Evolutionary conservation across 2,329 filamentous ascomycete genomes (phyloP), one percentile per base, ranked within the genome.

Genomic region (Pyricularia pennisetigena): DNA sequence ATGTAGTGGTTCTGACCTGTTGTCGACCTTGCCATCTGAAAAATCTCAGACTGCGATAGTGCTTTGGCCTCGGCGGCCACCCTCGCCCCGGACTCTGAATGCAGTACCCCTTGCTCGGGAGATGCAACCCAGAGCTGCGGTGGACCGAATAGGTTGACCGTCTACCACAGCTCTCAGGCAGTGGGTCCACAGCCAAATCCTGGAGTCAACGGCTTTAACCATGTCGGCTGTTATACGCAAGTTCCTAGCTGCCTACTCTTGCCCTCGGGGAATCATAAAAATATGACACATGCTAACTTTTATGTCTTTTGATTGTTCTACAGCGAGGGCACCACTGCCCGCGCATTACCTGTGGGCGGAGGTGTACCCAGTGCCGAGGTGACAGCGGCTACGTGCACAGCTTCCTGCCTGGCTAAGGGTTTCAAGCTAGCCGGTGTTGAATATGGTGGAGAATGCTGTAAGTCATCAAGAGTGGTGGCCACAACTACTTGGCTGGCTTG

Each of bases 121-220:
- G 64, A 68, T 23, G 64, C 41, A 23, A 68, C 67, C 6, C 59
- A 68, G 64, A 30, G 29, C 28, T 68, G 67, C 29, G 67, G 66
- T 64, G 62, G 41, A 65, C 64, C 61, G 24, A 67, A 59, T 69
- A 54, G 66, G 62, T 41, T 71, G 62, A 63, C 32, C 35, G n/a
- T 70, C 35, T 64, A 68, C 66, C 26, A 69, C 63, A 66, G 57
- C 69, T 54, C 35, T 61, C 30, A 68, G 2, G 71, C 72, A 1
- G 66, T 70, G 1, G 73, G 69, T 1, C 76, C 78, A 0, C 69
- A 73, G 8, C 76, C 79, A 3, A 82, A 82, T 69, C 74, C 76
- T 3, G 75, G 72, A 30, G 73, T 74, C 20, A 71, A 71, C 65
- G 73, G 73, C 30, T 80, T 76, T 68, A 66, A 65, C 7, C 74